Base-by-base conservation (phyloP, 1,284 basidiomycete genomes). In the Apiotrichum gamsii region DNA sequence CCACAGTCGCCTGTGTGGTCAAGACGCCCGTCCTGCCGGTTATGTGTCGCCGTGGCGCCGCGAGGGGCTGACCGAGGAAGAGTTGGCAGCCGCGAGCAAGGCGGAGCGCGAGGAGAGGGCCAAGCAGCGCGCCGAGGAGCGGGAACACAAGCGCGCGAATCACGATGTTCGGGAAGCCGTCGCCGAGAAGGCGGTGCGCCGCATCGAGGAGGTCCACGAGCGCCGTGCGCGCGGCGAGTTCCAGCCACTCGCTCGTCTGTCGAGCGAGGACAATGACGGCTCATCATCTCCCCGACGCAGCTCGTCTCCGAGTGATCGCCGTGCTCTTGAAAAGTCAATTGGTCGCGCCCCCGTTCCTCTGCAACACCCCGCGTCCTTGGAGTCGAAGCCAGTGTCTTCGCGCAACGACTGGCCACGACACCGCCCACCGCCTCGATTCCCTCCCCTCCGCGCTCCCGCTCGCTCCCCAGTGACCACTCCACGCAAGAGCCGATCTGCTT, bases 1-100 rank as follows among this genome's bases (percentile, higher is more conserved):
- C 4, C 63, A 67, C 36, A 33, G 39, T n/a, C 49, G 51, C 11
- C 34, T 64, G 6, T 61, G 56, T 35, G 55, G 57, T 11, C 52
- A 56, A 30, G 60, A 64, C 38, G 45, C 38, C 15, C 47, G 21
- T 2, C 48, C 46, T 14, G 42, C 43, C 24, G 33, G 15, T 5
- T 41, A 40, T 20, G 31, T 44, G 10, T 54, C 51, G 3, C 57
- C 58, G 11, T 57, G 55, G 60, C 39, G 51, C 1, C 30, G 18
- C 6, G 20, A 32, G 8, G 23, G 19, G 16, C 37, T 31, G 3
- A 37, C 15, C 8, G 40, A 37, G 19, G 43, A 39, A n/a, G 44
- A 49, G 5, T 15, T 16, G 4, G 43, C 16, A n/a, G 23, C 35
- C 3, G 36, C 33, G 8, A n/a, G n/a, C n/a, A 39, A 21, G 9